Conservation (phyloP, 331 rosid species). For the Acacia pycnantha region DNA sequence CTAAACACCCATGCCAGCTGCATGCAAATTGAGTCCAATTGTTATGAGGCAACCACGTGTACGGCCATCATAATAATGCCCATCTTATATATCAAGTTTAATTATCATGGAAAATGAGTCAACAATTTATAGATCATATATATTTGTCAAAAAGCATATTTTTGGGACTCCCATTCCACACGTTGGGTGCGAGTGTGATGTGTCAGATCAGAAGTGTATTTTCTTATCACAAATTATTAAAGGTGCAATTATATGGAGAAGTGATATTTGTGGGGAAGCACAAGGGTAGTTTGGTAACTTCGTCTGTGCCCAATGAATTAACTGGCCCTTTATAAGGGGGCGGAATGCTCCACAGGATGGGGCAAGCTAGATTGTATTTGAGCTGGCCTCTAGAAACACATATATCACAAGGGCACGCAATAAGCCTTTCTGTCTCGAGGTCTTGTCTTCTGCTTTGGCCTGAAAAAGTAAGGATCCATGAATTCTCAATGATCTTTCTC, state of each 20-base stretch:
- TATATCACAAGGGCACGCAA: background rate
- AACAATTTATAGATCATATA: background rate
- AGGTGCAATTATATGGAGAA: background rate
- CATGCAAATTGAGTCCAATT: background rate
- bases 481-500: background rate
- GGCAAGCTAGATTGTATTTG: constrained; percentile 19
- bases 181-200: background rate
- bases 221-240: constrained; percentile 13
- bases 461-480: background rate
- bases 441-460: constrained; percentile 15
- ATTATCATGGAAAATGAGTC: background rate
- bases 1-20: constrained; percentile 6
- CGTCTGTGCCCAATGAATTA: background rate
- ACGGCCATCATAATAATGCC: constrained; percentile 32
- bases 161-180: background rate
- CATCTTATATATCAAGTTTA: constrained; percentile 33
- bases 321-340: constrained; percentile 42
- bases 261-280: constrained; percentile 1
- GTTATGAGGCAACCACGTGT: constrained; percentile 47
- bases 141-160: background rate
- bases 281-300: constrained; percentile 50
- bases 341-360: constrained; percentile 22
- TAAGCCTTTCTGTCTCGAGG: constrained; percentile 7
- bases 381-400: constrained; percentile 6
- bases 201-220: background rate